Base-by-base conservation (phyloP, 192 early-diverging fungal genomes). In the Chytriomyces sp. region DNA sequence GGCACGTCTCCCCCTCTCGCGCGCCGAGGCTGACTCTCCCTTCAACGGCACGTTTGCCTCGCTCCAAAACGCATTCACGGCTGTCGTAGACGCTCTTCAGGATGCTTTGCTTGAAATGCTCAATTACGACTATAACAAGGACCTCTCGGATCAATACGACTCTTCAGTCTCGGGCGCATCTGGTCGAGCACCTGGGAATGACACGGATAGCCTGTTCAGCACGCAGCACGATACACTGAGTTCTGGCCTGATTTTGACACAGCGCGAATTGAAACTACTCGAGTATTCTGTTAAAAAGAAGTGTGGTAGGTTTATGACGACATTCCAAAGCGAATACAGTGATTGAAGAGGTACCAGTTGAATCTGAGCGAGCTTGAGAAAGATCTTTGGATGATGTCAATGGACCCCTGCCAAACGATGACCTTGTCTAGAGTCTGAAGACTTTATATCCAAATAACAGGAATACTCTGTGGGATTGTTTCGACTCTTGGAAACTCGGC, bases 401-500 rank as follows among this genome's bases (percentile, higher is more conserved):
- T n/a, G n/a, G n/a, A n/a, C n/a, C n/a, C n/a, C n/a, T n/a, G n/a
- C n/a, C n/a, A n/a, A n/a, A n/a, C n/a, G n/a, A n/a, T n/a, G n/a
- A n/a, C n/a, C n/a, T n/a, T n/a, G n/a, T n/a, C n/a, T n/a, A n/a
- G n/a, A n/a, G n/a, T n/a, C n/a, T n/a, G n/a, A n/a, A n/a, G n/a
- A n/a, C n/a, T n/a, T n/a, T n/a, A n/a, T n/a, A n/a, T 62, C 36
- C 60, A 62, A 26, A 38, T n/a, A n/a, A n/a, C n/a, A n/a, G n/a
- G n/a, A n/a, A n/a, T 31, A 10, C 54, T 74, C 34, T 66, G 63
- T 55, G 63, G 14, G 0, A 67, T 64, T 37, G 53, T 74, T 22
- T 26, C 52, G 14, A 40, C 64, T 3, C 38, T 74, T 1, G 28
- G 38, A n/a, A 36, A 32, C 2, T 30, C 63, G 25, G 73, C 58